Base-by-base conservation (phyloP, 208 protist genomes). In the Acanthamoeba triangularis region DNA sequence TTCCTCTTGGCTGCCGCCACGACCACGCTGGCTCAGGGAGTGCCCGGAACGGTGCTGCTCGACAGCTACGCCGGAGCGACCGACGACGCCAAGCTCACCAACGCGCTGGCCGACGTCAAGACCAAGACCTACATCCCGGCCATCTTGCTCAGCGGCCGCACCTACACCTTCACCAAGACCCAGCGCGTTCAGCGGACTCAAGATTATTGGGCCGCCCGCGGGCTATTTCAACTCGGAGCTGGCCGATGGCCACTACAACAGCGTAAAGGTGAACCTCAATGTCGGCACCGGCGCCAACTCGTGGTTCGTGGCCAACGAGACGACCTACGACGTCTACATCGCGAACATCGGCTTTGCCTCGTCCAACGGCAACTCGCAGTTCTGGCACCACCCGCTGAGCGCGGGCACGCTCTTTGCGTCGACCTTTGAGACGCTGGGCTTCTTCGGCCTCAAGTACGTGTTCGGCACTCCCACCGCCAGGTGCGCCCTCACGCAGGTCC, bases 301-400 rank as follows among this genome's bases (percentile, higher is more conserved):
- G 63, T 72, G 63, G 63, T 72, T 72, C 14, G 63, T 72, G 63
- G 63, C 28, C 63, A 72, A 30, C n/a, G 63, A 30, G 28, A 72
- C 63, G 63, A 72, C 63, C 63, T 72, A 37, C n/a, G 30, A 72
- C 63, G n/a, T 72, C 63, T 72, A 72, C 63, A 37, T 72, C 11
- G 63, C 63, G 6, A 10, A 23, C n/a, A 72, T 72, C n/a, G 63
- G 63, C n/a, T 72, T 72, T 10, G 63, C 63, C 10, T 72, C 63
- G n/a, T 72, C 63, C 63, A 72, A 72, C 63, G 63, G n/a, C n/a
- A 72, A 72, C 63, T 72, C 63, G 63, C 63, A 72, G 63, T 72
- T 72, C 8, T 72, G 63, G 63, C 63, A 72, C 14, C 63, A 72
- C 30, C 63, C 63, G 10, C 63, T 72, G 63, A 72, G 63, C 63